Evolutionary conservation across 2,329 filamentous ascomycete species (phyloP).

Genomic region (Ophiostoma triangulosporum): DNA sequence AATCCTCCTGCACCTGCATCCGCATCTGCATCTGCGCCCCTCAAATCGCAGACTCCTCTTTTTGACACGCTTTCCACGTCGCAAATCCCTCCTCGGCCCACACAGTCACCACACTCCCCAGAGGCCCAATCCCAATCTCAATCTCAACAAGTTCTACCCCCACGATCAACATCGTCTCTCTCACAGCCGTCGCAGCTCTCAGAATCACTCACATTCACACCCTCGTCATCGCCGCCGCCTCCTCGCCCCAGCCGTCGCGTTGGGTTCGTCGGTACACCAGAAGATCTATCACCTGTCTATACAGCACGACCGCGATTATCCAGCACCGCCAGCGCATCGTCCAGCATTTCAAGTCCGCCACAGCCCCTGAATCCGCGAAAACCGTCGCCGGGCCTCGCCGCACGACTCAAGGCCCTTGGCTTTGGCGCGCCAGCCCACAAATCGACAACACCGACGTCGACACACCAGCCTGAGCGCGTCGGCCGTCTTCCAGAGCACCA

Average conservation of each 20-base stretch:
- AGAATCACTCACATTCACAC: slow-evolving; percentile 5
- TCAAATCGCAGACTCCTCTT: slow-evolving; percentile 16
- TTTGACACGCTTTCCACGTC: slow-evolving; percentile 11
- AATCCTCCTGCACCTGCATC: slow-evolving; percentile 4
- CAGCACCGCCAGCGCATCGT: slow-evolving; percentile 10
- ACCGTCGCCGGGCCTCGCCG: slow-evolving; percentile 50
- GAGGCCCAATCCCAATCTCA: too few species aligned
- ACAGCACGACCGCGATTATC: neutral
- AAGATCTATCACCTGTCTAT: neutral
- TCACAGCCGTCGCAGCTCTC: neutral
- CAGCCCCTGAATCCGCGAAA: slow-evolving; percentile 30
- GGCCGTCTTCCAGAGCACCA: slow-evolving; percentile 60
- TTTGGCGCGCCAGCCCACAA: slow-evolving; percentile 34
- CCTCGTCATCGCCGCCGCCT: slow-evolving; percentile 10
- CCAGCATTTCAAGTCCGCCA: slow-evolving; percentile 13
- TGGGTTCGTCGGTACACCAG: slow-evolving; percentile 5
- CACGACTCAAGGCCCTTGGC: slow-evolving; percentile 50
- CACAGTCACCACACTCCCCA: neutral
- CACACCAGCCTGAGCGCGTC: slow-evolving; percentile 32
- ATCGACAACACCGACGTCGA: slow-evolving; percentile 22
- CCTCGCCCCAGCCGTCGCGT: slow-evolving; percentile 10
- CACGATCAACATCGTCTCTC: neutral
- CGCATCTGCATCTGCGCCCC: neutral
- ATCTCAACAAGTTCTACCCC: neutral
- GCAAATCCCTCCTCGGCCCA: neutral